A percentile compares a stretch with the other conserved stretches of the same genome.
Evolutionary conservation across 495 filamentous ascomycete species (phyloP).

Genomic region (Penicillium soppii): DNA sequence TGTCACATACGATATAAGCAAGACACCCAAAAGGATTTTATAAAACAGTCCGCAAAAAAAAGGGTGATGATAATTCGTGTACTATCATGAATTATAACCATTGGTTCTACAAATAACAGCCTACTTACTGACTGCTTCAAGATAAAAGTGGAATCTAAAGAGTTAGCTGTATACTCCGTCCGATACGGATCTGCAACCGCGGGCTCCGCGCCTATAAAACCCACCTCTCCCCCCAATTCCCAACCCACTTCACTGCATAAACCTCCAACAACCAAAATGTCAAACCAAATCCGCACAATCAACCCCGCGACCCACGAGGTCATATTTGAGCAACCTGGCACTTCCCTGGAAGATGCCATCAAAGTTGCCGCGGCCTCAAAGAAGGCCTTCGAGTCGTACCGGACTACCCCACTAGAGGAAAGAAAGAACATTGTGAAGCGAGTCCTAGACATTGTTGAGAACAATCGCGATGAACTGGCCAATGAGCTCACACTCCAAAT

Average conservation of each 20-base stretch:
- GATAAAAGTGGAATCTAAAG: neutral
- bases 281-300: conserved; percentile 83
- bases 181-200: neutral
- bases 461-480: conserved; percentile 73
- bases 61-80: too few species aligned
- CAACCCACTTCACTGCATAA: neutral
- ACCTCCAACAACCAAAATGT: conserved; percentile 51
- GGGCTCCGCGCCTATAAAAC: conserved; percentile 14
- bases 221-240: conserved; percentile 3
- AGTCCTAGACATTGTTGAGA: conserved; percentile 65
- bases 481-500: conserved; percentile 88
- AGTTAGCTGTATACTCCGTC: neutral
- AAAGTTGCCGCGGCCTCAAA: conserved; percentile 63
- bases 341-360: conserved; percentile 65
- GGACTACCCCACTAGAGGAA: conserved; percentile 59
- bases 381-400: conserved; percentile 69
- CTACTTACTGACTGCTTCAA: too few species aligned
- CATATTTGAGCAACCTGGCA: conserved; percentile 75
- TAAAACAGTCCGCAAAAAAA: too few species aligned
- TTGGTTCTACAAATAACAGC: too few species aligned
- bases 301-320: conserved; percentile 82
- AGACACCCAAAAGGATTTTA: too few species aligned
- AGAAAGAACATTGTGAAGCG: conserved; percentile 76
- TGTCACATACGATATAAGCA: too few species aligned
- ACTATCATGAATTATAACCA: too few species aligned